Conservation (phyloP, 2,329 filamentous ascomycete species). For the Colletotrichum sp. region DNA sequence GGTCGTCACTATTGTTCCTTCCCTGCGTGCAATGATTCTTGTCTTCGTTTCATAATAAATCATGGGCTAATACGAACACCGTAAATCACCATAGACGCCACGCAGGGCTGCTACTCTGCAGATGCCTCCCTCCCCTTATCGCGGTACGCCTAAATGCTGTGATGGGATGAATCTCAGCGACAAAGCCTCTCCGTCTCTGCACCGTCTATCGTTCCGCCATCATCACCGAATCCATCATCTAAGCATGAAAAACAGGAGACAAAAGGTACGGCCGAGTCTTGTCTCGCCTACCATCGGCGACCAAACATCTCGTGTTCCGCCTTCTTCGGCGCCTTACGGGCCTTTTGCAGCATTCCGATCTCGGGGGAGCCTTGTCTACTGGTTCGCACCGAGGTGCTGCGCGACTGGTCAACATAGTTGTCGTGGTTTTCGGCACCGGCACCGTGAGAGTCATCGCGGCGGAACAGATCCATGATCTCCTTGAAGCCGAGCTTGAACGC, state of each 20-base stretch:
- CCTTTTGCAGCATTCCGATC: background rate
- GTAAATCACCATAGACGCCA: background rate
- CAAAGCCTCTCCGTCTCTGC: background rate
- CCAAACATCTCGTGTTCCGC: conserved; percentile 17
- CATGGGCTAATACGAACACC: background rate
- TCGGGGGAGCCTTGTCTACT: conserved; percentile 13
- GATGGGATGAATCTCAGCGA: background rate
- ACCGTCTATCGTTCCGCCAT: background rate
- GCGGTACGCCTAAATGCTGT: background rate
- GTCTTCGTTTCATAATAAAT: background rate
- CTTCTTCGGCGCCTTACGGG: conserved; percentile 35
- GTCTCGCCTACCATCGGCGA: conserved; percentile 6
- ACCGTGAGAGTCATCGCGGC: conserved; percentile 10
- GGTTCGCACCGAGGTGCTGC: background rate
- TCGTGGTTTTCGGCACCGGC: background rate
- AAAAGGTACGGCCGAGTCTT: background rate
- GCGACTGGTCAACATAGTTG: conserved; percentile 2
- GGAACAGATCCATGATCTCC: conserved; percentile 90
- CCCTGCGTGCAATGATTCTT: background rate
- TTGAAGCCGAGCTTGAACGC: conserved; percentile 87
- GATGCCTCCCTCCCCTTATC: background rate
- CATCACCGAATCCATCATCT: background rate
- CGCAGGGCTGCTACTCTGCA: background rate
- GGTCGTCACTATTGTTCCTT: background rate
- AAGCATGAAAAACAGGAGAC: background rate